phyloP scores from a whole-genome alignment of 1,284 basidiomycete genomes.

The Leccinum griseonigrum region DNA sequence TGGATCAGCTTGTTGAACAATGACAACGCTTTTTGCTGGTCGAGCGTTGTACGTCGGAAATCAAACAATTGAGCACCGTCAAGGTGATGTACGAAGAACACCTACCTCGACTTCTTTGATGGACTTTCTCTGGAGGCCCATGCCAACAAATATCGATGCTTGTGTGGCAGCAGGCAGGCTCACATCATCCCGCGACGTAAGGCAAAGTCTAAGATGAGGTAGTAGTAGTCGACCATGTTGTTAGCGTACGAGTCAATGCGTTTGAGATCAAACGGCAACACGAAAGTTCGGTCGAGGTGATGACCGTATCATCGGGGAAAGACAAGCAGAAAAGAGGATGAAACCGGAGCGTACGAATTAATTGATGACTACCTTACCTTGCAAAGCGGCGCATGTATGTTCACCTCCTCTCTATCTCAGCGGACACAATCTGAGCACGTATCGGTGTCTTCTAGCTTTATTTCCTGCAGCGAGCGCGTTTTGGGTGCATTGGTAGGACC shows the following conservation, averaged over 20 bases:
- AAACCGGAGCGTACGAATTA: not conserved
- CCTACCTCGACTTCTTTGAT: conserved; percentile 86
- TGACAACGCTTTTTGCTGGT: conserved; percentile 71
- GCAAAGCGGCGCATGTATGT: conserved; percentile 8
- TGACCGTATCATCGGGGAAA: conserved; percentile 37
- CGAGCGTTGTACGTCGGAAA: conserved; percentile 5
- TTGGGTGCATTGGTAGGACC: conserved; percentile 57
- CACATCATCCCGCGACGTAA: conserved; percentile 59
- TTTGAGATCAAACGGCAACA: conserved; percentile 93
- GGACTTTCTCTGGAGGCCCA: conserved; percentile 90
- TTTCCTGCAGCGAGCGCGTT: conserved; percentile 83
- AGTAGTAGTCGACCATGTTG: conserved; percentile 96
- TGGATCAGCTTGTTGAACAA: conserved; percentile 91
- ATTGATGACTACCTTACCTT: conserved; percentile 35
- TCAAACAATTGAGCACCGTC: conserved; percentile 1
- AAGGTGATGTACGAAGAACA: not conserved
- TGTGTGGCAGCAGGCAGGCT: conserved; percentile 76
- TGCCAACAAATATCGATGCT: conserved; percentile 82
- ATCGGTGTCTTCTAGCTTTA: conserved; percentile 94
- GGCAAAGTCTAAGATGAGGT: conserved; percentile 93
- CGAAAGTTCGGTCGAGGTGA: conserved; percentile 66
- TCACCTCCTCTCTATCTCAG: no score
- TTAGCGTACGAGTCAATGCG: conserved; percentile 94
- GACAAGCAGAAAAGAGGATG: not conserved
- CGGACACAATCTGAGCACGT: conserved; percentile 38